Conservation (phyloP, 2,329 filamentous ascomycete genomes). For the Bipolaris bicolor region DNA sequence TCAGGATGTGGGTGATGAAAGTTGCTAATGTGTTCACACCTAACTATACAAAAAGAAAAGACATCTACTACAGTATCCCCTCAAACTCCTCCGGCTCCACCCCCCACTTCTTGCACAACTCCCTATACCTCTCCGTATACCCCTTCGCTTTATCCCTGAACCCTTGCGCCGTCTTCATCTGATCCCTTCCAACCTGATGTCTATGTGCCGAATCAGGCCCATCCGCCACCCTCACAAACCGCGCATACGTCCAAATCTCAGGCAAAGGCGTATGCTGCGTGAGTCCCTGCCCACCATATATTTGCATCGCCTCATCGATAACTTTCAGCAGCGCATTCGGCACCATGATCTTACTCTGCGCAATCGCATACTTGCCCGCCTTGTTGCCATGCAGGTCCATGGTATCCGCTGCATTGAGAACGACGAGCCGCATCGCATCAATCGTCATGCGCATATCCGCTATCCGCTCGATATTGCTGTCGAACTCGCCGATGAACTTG, state of each 20-base stretch:
- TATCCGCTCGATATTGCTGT: constrained; percentile 52
- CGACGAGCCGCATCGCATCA: constrained; percentile 50
- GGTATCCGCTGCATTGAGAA: constrained; percentile 52
- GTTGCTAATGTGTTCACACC: not conserved
- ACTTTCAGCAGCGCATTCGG: constrained; percentile 49
- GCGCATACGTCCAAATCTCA: constrained; percentile 53
- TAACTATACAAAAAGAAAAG: not conserved
- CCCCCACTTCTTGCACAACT: constrained; percentile 45
- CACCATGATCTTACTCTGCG: constrained; percentile 53
- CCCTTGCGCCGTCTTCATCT: constrained; percentile 50
- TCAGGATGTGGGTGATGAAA: not conserved
- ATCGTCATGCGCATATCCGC: constrained; percentile 53
- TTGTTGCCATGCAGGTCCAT: constrained; percentile 53
- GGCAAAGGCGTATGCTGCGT: constrained; percentile 53
- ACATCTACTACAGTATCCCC: constrained; percentile 29
- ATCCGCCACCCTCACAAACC: constrained; percentile 52
- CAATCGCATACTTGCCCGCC: constrained; percentile 51
- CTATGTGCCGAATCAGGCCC: constrained; percentile 52
- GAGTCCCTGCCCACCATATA: constrained; percentile 52
- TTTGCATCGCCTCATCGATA: constrained; percentile 54
- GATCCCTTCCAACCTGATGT: constrained; percentile 52
- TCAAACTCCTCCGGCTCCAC: constrained; percentile 40
- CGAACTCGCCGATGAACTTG: constrained; percentile 51
- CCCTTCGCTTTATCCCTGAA: constrained; percentile 44
- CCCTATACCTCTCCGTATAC: constrained; percentile 45